phyloP scores from a whole-genome alignment of 2,329 filamentous ascomycete genomes.

The Penicillium decumbens region DNA sequence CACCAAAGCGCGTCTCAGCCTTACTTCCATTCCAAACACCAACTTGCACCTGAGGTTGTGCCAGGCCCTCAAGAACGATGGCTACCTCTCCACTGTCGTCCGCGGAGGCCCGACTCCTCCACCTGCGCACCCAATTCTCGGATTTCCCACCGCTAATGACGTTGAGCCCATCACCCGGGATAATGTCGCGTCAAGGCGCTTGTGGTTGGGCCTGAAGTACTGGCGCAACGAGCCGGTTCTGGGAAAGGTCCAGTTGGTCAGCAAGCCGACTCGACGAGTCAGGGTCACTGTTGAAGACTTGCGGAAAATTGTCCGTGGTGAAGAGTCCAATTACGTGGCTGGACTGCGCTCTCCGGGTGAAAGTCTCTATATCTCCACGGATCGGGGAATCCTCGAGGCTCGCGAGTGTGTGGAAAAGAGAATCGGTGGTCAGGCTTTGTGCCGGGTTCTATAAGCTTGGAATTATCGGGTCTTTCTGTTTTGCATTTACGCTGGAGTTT shows the following conservation, averaged over 20 bases:
- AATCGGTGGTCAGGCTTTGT: constrained; percentile 74
- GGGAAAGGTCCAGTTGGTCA: constrained; percentile 60
- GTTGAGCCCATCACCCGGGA: constrained; percentile 57
- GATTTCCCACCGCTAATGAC: constrained; percentile 43
- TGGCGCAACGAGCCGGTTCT: constrained; percentile 77
- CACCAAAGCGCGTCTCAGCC: constrained; percentile 71
- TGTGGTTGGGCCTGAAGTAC: constrained; percentile 92
- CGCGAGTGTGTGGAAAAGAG: constrained; percentile 76
- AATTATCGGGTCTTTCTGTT: constrained; percentile 11
- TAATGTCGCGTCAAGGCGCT: constrained; percentile 68
- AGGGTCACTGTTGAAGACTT: constrained; percentile 61
- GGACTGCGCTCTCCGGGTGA: constrained; percentile 74
- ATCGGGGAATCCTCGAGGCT: constrained; percentile 71
- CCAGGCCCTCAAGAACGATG: constrained; percentile 73
- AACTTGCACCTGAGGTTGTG: constrained; percentile 74
- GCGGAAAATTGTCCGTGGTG: constrained; percentile 63
- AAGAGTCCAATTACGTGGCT: constrained; percentile 61
- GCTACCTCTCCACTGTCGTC: constrained; percentile 75
- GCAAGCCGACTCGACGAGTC: constrained; percentile 69
- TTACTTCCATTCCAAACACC: constrained; percentile 76
- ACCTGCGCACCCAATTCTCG: constrained; percentile 49
- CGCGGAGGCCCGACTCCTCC: constrained; percentile 63
- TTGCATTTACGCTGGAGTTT: constrained; percentile 39
- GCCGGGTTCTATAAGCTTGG: constrained; percentile 54
- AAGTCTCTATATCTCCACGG: constrained; percentile 73